Base-by-base conservation (phyloP, 2,329 filamentous ascomycete species). In the Tolypocladium cylindrosporum region DNA sequence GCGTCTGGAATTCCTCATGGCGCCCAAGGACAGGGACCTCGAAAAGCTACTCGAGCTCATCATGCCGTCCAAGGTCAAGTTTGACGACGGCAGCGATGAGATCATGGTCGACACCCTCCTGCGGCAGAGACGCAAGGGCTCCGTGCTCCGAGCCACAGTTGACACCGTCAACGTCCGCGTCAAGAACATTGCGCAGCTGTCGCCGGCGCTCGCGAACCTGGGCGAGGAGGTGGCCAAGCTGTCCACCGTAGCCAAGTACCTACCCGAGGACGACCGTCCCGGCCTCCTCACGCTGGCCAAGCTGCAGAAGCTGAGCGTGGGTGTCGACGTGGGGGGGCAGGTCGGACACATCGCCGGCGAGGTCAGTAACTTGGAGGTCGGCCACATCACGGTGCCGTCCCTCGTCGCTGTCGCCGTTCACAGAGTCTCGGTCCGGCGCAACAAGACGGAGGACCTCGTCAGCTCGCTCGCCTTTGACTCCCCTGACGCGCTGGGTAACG, bases 241-340 rank as follows among this genome's bases (percentile, higher is more conserved):
- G 6, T 90, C 91, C 0, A 92, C 86, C 0, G 91, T 99, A 34
- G 84, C 93, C 8, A 97, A 97, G 69, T 97, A 97, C 69, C 79
- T 99, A 2, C 93, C 94, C 0, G 93, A 99, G 65, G 94, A 99
- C 71, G 93, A 99, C 65, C 84, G 92, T 1, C 94, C 94, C 2
- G 94, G 94, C 0, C 77, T 97, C 24, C 77, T 99, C 42, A 91
- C 87, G 0, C 77, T 99, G 42, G 78, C 81, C 0, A 77, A 84
- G 37, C 71, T 97, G 56, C 82, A 85, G 56, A 83, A 85, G 21
- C 65, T 90, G 8, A 79, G 87, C 36, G 72, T 82, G 10, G 76
- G 79, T 34, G 72, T 90, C 11, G 81, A 88, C 50, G 70, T 93
- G 54, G 87, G 86, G 50, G 81, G 85, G 2, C 79, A 82, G 41